Evolutionary conservation across 2,329 filamentous ascomycete species (phyloP), one percentile per base, ranked within the genome.

Genomic region (Eurotiales sp.): DNA sequence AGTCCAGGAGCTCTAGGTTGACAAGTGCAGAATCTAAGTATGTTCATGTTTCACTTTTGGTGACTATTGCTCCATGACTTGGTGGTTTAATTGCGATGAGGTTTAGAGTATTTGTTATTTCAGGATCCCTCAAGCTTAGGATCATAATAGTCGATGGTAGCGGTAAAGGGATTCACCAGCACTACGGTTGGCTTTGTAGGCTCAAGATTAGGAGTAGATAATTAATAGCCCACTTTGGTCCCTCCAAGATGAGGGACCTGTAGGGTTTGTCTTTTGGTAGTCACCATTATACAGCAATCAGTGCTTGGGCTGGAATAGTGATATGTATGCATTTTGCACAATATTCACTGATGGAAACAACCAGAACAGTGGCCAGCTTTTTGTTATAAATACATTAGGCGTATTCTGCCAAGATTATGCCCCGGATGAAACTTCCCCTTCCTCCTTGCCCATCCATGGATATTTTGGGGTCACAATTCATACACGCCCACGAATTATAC

Each of bases 21-120:
- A 81, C 74, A 45, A 69, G 66, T 8, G 73, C 73, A 2, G 72
- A 72, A 55, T 77, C 75, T 76, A 75, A 78, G 58, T 78, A 78
- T 3, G 75, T 78, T 56, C 68, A 78, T 41, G 73, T 65, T 53
- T 73, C 68, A 3, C 58, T 57, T 40, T 65, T 65, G 15, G 68
- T 66, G 6, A 67, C 59, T 8, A 75, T 77, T 50, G 71, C 62
- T 8, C 75, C 75, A 59, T 78, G 75, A 23, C 75, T 76, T 8
- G 78, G 66, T 3, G 73, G 67, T 56, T 78, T 75, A 53, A 78
- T 75, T 14, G 74, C 71, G 14, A 78, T 56, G 8, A 78, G 62
- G 52, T 78, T 77, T 61, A 74, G 64, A 3, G 57, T 56, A 3
- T 63, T 60, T 3, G 59, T 67, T n/a, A 73, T 53, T 2, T 56